These are phyloP conservation scores for rapeseed (Brassica napus) DNA, from an alignment of 345 rosid genomes.

Conservation along the genomic window DNA sequence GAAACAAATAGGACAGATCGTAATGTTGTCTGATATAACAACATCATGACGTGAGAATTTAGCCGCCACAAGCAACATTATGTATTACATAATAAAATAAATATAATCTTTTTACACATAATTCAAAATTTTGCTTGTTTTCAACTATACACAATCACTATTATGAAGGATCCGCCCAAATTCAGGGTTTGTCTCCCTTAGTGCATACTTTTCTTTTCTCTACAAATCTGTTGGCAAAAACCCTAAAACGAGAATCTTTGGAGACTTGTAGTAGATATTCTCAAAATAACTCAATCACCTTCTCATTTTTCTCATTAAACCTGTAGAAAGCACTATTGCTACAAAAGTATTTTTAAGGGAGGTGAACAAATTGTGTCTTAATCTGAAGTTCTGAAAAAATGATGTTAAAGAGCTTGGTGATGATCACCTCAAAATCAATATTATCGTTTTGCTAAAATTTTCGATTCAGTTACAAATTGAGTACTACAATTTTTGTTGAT, in stretches of 20 bases:
- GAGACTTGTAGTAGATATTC: conserved; percentile 55
- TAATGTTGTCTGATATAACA: background rate
- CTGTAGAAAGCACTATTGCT: conserved; percentile 16
- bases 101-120: background rate
- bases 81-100: background rate
- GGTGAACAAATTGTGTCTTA: background rate
- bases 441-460: background rate
- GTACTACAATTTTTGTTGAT: background rate
- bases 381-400: background rate
- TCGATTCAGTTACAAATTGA: background rate
- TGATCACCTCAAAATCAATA: background rate
- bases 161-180: background rate
- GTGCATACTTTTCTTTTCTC: conserved; percentile 48
- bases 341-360: background rate
- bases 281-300: conserved; percentile 52
- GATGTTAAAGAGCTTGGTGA: background rate
- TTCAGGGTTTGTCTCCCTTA: background rate
- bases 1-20: background rate
- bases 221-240: conserved; percentile 56
- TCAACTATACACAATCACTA: background rate
- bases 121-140: background rate
- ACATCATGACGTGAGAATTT: background rate
- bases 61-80: background rate
- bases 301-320: conserved; percentile 28
- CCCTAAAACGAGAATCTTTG: conserved; percentile 46